Base-by-base conservation (phyloP, 2,329 filamentous ascomycete genomes). In the Tolypocladium nubicola region DNA sequence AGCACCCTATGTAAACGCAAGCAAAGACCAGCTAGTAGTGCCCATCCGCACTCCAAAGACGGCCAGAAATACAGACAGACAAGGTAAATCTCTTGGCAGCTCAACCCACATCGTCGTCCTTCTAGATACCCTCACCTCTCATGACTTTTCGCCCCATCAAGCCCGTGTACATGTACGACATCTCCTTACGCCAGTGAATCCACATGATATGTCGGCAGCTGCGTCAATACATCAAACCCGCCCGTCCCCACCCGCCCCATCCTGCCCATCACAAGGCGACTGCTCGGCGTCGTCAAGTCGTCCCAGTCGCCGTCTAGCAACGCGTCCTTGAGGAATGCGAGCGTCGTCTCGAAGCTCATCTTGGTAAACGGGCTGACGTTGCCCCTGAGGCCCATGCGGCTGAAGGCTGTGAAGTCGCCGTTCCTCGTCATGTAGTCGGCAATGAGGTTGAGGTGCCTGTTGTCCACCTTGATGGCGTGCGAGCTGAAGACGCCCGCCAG, bases 301-400 rank as follows among this genome's bases (percentile, higher is more conserved):
- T 99, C 94, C 80, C 85, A 90, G 71, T 97, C 94, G 54, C 89
- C 86, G 67, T 96, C 90, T 58, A 95, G 77, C 33, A 97, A 87
- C 1, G 94, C 92, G 68, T 97, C 94, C 71, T 89, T 92, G 67
- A 99, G 79, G 78, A 97, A 97, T 1, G 88, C 87, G 43, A 97
- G 82, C 2, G 94, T 99, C 4, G 94, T 99, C 81, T 99, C 94
- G 75, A 97, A 99, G 71, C 90, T 96, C 93, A 97, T 97, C 81
- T 97, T 97, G 74, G 94, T 93, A 65, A 99, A 93, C 0, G 94
- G 91, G 63, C 87, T 92, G 35, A 93, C 87, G 67, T 90, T 92
- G 62, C 89, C 86, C 68, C 85, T 86, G 60, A 99, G 78, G 1
- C 93, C 94, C 68, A 89, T 95, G 53, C 94, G 88, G 74, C 90